Conservation (phyloP, 169 alveolate species). For the Amoebophrya sp. region DNA sequence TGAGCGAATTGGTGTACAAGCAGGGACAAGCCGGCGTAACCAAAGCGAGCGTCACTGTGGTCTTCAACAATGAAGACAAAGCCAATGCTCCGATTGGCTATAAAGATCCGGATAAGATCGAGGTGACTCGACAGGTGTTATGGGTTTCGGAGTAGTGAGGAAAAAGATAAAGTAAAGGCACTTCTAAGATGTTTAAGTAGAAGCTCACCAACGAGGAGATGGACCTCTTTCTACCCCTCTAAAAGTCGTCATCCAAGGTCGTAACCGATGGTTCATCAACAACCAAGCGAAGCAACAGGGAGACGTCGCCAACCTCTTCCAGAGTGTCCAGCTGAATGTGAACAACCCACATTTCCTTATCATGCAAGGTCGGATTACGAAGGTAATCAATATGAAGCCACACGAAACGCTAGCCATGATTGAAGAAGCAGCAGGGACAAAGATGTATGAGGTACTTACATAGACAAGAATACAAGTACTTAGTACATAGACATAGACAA, state of each 20-base stretch:
- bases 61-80: constrained; percentile 83
- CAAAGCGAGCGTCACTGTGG: constrained; percentile 93
- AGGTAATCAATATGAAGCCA: constrained; percentile 97
- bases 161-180: no score
- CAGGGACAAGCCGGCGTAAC: constrained; percentile 98
- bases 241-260: constrained; percentile 81
- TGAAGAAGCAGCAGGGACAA: constrained; percentile 98
- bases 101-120: constrained; percentile 42
- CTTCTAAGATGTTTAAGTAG: no score
- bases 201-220: no score
- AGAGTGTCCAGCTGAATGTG: constrained; percentile 89
- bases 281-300: constrained; percentile 87
- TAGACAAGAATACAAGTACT: constrained; percentile 71
- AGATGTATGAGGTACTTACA: constrained; percentile 84
- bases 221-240: no score
- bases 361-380: constrained; percentile 96
- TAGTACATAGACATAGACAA: background rate
- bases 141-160: no score
- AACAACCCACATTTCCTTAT: constrained; percentile 96
- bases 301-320: constrained; percentile 83
- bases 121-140: constrained; percentile 28
- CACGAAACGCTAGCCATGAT: constrained; percentile 82
- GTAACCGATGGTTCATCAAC: constrained; percentile 88
- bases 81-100: constrained; percentile 56
- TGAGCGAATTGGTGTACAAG: constrained; percentile 94